Evolutionary conservation across 805 yeast species (phyloP), one percentile per base, ranked within the genome.

Genomic region (Candida sphagnicola): DNA sequence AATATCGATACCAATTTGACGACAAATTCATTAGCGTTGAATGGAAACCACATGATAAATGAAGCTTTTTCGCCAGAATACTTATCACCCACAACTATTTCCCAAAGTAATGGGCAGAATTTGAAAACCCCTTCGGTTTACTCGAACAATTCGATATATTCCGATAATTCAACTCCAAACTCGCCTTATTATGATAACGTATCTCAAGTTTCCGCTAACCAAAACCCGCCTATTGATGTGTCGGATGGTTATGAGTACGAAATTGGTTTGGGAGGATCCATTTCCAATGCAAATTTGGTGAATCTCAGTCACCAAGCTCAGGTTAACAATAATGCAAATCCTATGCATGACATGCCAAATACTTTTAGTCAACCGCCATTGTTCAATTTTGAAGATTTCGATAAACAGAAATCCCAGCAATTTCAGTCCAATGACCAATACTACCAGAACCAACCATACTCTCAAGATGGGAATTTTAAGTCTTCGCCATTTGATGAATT

Each of bases 251-350:
- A 64, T 42, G 65, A 59, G 37, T 50, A 51, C 17, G 72, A 65
- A 42, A 65, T 67, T 14, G 60, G 53, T 1, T 50, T 67, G 25
- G 74, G 74, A 2, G 67, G 61, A 26, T 64, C 70, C 4, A 54
- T 67, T 2, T 61, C 67, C 18, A 50, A 57, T 35, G 60, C 68
- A 0, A 63, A 67, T 44, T 53, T 67, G 40, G 45, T 40, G 24
- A 24, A 39, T 28, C 14, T 41, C 36, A 45, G 45, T 31, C 16
- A 13, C 24, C 13, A 3, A 5, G 12, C 31, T 26, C 26, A 31
- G n/a, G n/a, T 28, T 16, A 38, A 35, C 38, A 40, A 34, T 25
- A 41, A 40, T 26, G n/a, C n/a, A n/a, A n/a, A n/a, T n/a, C n/a
- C n/a, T n/a, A 26, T 37, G 15, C 29, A 30, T 8, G 10, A 12